Percentiles rank a stretch among this genome's conserved stretches.
Conservation (phyloP, 2,329 filamentous ascomycete species). For the Arthrobotrys iridis region DNA sequence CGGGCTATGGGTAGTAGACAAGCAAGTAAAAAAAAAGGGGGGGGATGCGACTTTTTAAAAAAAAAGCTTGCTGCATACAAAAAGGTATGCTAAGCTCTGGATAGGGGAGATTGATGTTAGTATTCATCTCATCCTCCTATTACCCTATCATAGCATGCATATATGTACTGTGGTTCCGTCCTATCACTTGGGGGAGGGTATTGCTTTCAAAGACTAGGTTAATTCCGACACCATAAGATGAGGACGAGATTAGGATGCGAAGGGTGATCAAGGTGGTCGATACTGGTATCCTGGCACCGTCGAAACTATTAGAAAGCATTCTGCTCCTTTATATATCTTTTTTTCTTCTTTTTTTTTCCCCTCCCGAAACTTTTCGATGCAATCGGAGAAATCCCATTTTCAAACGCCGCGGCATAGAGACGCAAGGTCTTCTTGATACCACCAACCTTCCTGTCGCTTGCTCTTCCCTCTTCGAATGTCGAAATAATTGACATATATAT, state of each 20-base stretch:
- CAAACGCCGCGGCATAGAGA: constrained; percentile 12
- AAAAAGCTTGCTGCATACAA: constrained; percentile 15
- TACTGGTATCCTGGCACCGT: constrained; percentile 2
- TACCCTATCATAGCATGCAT: neutral
- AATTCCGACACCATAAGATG: neutral
- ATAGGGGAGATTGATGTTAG: neutral
- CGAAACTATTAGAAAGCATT: constrained; percentile 13
- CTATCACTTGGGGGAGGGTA: neutral
- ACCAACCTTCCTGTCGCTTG: constrained; percentile 19
- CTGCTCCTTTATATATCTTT: constrained; percentile 35
- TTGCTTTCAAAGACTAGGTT: neutral
- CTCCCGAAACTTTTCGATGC: neutral
- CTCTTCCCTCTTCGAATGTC: constrained; percentile 34
- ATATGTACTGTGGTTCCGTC: constrained; percentile 23
- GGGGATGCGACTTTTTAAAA: constrained; percentile 18
- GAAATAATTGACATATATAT: constrained; percentile 51
- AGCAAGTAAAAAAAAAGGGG: constrained; percentile 4
- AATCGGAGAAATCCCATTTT: constrained; percentile 1
- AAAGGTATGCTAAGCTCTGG: neutral
- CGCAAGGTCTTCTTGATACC: neutral
- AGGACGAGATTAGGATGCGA: neutral
- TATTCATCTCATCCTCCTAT: constrained; percentile 4
- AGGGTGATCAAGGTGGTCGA: neutral
- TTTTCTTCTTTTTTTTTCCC: neutral
- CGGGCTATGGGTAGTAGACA: constrained; percentile 1